Base-by-base conservation (phyloP, 352 stramenopile species). In the Phytophthora europaea region DNA sequence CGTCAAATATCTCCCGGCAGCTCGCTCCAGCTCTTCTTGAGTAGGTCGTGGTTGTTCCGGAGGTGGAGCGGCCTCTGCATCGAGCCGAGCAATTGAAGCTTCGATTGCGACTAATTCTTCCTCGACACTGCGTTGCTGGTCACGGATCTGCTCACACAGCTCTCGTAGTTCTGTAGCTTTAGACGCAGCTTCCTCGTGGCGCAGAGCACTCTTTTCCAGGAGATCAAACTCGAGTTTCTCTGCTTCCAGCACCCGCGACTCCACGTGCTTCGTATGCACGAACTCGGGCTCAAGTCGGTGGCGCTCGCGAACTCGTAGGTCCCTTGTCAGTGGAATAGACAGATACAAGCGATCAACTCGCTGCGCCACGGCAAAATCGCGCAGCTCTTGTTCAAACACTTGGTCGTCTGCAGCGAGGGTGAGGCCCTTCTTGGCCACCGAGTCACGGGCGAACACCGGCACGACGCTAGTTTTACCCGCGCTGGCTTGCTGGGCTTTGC, bases 141-240 rank as follows among this genome's bases (percentile, higher is more conserved):
- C 51, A 0, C 68, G 75, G 16, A 89, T 80, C 6, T 83, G 48
- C 15, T 74, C 72, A 16, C 79, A 85, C 1, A 88, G 64, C 20
- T 52, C 60, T 5, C 61, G 57, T 18, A 90, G 38, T 45, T 85
- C 79, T 1, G 82, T 73, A 8, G 64, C 70, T 60, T 81, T 83
- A 13, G 61, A 56, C 18, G 64, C 74, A 8, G 82, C 81, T 45
- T 90, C 83, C 76, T 94, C 84, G 3, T 86, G 63, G 0, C 86
- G 78, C 45, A 83, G 26, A n/a, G 83, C 38, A 12, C 70, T 90
- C 61, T 94, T 94, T 63, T 94, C 86, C 0, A 94, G 66, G 16
- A 94, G 58, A 61, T 90, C 80, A 50, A 89, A 94, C 67, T 94
- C 86, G 3, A 83, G 65, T 56, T 87, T 83, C 50, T 94, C 86